phyloP scores from a whole-genome alignment of 768 basidiomycete genomes.

The Aureoboletus auriporus region DNA sequence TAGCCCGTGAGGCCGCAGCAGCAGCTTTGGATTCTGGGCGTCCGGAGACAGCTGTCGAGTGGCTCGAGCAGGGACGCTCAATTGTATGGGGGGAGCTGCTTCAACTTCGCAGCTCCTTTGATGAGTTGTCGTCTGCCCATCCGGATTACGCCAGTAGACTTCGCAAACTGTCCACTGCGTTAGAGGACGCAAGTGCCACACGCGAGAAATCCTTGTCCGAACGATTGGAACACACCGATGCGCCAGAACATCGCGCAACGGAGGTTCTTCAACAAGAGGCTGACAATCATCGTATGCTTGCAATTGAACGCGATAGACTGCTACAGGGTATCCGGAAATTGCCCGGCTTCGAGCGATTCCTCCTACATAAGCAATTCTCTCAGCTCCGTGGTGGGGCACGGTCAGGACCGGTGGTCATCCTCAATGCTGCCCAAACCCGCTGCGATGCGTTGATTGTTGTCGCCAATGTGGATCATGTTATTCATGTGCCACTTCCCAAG shows the following conservation, averaged over 20 bases:
- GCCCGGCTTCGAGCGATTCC: not conserved
- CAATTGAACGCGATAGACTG: not conserved
- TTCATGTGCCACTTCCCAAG: constrained; percentile 1
- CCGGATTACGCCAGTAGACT: constrained; percentile 7
- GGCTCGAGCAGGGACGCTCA: constrained; percentile 17
- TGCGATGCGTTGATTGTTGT: constrained; percentile 1
- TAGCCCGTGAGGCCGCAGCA: constrained; percentile 7
- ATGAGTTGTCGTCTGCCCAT: not conserved
- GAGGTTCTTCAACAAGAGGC: not conserved
- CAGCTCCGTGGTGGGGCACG: not conserved
- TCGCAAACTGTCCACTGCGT: not conserved
- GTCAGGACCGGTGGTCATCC: not conserved
- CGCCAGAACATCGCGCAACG: no score
- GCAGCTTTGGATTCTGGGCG: not conserved
- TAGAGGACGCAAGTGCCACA: not conserved
- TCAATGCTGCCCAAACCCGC: not conserved
- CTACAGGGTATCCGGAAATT: not conserved
- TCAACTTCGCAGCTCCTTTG: constrained; percentile 7
- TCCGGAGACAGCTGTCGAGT: constrained; percentile 10
- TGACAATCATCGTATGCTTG: not conserved
- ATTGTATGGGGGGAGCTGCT: constrained; percentile 11
- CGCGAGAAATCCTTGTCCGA: no score
- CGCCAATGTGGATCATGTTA: not conserved
- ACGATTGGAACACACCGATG: no score
- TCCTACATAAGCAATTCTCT: not conserved